Evolutionary conservation across 2,329 filamentous ascomycete genomes (phyloP), one percentile per base, ranked within the genome.

Genomic region (Monilinia fructicola): DNA sequence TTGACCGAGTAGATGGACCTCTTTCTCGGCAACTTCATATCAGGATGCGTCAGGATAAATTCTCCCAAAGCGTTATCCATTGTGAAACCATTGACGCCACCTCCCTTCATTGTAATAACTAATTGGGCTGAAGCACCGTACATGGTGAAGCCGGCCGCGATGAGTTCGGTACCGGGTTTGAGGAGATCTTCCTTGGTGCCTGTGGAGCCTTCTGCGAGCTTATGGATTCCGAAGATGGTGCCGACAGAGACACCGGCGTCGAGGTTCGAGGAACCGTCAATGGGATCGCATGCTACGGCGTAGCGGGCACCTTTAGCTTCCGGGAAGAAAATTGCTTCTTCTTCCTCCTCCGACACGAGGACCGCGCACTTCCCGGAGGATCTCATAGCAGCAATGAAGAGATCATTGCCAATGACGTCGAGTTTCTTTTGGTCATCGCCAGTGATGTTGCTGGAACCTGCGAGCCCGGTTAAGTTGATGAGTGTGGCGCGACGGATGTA

Each of bases 401-500:
- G 85, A 78, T 99, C 95, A 78, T 99, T 98, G 78, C 93, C 94
- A 77, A 99, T 98, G 68, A 99, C 94, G 78, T 99, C 95, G 70
- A 99, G 91, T 83, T 99, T 99, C 87, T 99, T 99, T 80, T 99
- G 95, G 78, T 98, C 95, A 79, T 99, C 95, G 71, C 95, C 95
- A 3, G 95, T 98, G 64, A 85, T 92, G 81, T 99, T 99, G 72
- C 93, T 92, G 68, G 94, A 95, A 68, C 95, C 95, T 69, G 95
- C 95, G 59, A 99, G 88, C 69, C 95, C 95, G 63, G 92, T 96
- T 69, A 99, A 87, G 83, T 97, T 97, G 82, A 98, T 94, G 71
- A 99, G 84, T 31, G 92, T 94, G 46, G 94, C 93, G 79, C 95
- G 90, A 75, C 94, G 93, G 80, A 99, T 99, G 84, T 97, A 99